Base-by-base conservation (phyloP, 495 filamentous ascomycete species). In the Aspergillus sclerotiicarbonarius region DNA sequence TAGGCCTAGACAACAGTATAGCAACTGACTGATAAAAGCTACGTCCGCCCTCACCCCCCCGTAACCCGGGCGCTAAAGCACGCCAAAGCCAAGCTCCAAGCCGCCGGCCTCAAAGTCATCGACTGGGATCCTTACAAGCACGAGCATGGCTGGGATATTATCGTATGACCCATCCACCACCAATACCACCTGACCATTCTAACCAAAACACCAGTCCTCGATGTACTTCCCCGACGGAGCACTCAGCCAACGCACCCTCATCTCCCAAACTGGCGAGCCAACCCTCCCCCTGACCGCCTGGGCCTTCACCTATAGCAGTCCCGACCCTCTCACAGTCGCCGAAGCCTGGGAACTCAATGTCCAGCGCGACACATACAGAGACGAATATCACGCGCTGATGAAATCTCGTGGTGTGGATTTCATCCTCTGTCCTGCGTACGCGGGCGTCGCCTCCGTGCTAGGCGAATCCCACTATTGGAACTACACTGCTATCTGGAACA, bases 401-500 rank as follows among this genome's bases (percentile, higher is more conserved):
- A 87, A 86, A 58, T 66, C 72, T 1, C 80, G 80, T 1, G 76
- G 71, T 3, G 80, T 90, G 1, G 90, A 92, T 72, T 87, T 87
- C 4, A 84, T 94, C 45, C 73, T 94, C 0, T 84, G 80, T 51
- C 87, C 89, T 0, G 80, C 76, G 0, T 82, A 80, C 13, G 80
- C 82, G 0, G 80, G 84, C 13, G 79, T 78, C 0, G 87, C 89
- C 0, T 79, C 84, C 6, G 78, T 77, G 51, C 77, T 86, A 48
- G 81, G 82, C 33, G 82, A 82, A 13, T 75, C 81, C 0, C 79
- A 80, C 15, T 90, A 88, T 65, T 90, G 87, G 88, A 79, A 80
- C 13, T 92, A 90, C 53, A 89, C 86, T 0, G 73, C 77, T 3
- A 82, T 89, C 58, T 92, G 88, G 87, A 91, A 92, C 62, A 62